phyloP scores from a whole-genome alignment of 179 eudicot genomes.

The Amaranthus tricolor region DNA sequence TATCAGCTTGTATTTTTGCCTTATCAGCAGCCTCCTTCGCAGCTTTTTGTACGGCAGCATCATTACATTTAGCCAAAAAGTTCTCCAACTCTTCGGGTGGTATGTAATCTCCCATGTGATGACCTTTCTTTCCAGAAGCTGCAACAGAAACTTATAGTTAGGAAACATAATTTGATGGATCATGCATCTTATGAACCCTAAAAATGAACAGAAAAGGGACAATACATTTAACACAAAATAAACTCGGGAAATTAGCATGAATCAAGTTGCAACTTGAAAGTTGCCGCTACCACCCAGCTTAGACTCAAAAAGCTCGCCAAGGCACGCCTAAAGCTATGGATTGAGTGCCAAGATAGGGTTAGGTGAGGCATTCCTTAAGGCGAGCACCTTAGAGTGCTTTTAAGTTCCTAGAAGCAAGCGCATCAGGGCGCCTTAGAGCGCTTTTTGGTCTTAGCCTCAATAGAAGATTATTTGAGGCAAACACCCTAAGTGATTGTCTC shows the following conservation, averaged over 20 bases:
- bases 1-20: constrained; percentile 89
- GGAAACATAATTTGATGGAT: not conserved
- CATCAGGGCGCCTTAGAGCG: no score
- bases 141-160: constrained; percentile 10
- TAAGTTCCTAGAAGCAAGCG: no score
- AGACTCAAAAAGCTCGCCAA: not conserved
- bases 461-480: no score
- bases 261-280: not conserved
- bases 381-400: no score
- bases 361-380: no score
- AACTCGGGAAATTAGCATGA: not conserved
- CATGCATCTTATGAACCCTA: not conserved
- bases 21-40: constrained; percentile 67
- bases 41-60: constrained; percentile 71
- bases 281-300: not conserved
- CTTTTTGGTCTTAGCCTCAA: no score
- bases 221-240: not conserved
- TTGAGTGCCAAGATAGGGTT: no score
- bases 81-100: constrained; percentile 88
- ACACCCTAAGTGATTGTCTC: no score
- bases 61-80: constrained; percentile 84
- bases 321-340: not conserved
- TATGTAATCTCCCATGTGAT: constrained; percentile 99
- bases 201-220: constrained; percentile 3
- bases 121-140: constrained; percentile 71